These are phyloP conservation scores for Oropetium thomaeum DNA, from an alignment of 176 grass and related monocot species.

Conservation along the genomic window DNA sequence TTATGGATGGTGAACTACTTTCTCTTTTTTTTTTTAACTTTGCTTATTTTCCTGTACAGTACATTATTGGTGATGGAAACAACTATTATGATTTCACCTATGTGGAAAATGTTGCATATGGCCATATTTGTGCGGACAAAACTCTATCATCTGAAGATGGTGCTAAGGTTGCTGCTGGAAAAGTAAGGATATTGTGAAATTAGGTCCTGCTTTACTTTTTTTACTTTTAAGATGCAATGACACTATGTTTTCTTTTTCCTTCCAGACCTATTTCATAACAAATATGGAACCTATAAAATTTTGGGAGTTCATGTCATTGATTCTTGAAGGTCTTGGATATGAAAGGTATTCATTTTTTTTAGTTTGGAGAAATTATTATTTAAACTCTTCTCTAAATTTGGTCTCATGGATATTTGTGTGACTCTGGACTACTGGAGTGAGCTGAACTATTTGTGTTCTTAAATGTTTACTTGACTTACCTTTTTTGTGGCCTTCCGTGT, in stretches of 20 bases:
- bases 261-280: conserved; percentile 93
- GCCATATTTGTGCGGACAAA: conserved; percentile 87
- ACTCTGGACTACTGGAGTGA: neutral
- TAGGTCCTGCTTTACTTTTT: conserved; percentile 25
- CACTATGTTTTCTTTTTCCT: conserved; percentile 23
- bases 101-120: conserved; percentile 97
- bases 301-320: conserved; percentile 97
- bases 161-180: conserved; percentile 79
- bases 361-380: neutral
- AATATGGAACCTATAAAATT: conserved; percentile 95
- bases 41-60: conserved; percentile 42
- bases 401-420: neutral
- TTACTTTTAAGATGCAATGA: conserved; percentile 17
- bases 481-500: neutral
- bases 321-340: conserved; percentile 97
- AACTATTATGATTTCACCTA: conserved; percentile 96
- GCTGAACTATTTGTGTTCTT: neutral
- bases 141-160: conserved; percentile 75
- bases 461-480: conserved; percentile 7
- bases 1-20: neutral
- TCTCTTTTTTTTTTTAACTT: neutral
- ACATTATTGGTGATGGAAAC: conserved; percentile 93
- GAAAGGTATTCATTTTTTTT: conserved; percentile 53
- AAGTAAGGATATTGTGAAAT: conserved; percentile 67
- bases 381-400: neutral